phyloP scores from a whole-genome alignment of 1,139 yeast species.

The Blastobotrys malaysiensis region DNA sequence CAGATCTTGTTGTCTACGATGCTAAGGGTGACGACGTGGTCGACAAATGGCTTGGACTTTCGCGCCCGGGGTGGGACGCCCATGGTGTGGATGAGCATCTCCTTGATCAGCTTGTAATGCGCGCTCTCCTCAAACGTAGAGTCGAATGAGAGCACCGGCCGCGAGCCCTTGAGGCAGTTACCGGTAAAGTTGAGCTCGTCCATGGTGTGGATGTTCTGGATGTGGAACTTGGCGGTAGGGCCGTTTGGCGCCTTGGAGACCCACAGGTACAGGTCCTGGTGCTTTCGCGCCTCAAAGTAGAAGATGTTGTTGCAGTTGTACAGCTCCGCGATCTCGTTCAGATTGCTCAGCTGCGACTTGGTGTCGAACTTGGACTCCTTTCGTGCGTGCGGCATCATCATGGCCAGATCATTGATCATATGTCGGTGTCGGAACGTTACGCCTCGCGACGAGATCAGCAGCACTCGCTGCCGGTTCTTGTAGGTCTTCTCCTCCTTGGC shows the following conservation, averaged over 20 bases:
- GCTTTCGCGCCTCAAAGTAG: slow-evolving; percentile 95
- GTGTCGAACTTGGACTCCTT: slow-evolving; percentile 95
- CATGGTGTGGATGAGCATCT: slow-evolving; percentile 75
- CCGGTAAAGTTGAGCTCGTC: slow-evolving; percentile 96
- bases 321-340: slow-evolving; percentile 93
- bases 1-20: slow-evolving; percentile 92
- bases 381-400: slow-evolving; percentile 88
- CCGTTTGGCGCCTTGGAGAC: slow-evolving; percentile 96
- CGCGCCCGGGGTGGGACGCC: slow-evolving; percentile 98
- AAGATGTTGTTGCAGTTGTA: slow-evolving; percentile 94
- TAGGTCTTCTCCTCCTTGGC: slow-evolving; percentile 37
- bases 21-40: slow-evolving; percentile 89
- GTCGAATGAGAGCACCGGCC: slow-evolving; percentile 93
- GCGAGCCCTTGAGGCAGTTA: slow-evolving; percentile 89
- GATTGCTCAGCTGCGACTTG: slow-evolving; percentile 79
- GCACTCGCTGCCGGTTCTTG: slow-evolving; percentile 44
- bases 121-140: slow-evolving; percentile 58
- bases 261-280: slow-evolving; percentile 93
- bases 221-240: slow-evolving; percentile 89
- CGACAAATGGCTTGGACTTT: slow-evolving; percentile 89
- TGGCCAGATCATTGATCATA: slow-evolving; percentile 71
- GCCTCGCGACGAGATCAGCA: slow-evolving; percentile 90
- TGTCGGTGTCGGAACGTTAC: slow-evolving; percentile 92
- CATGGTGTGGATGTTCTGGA: slow-evolving; percentile 92
- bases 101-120: slow-evolving; percentile 74